Conservation (phyloP, 23 red algal genomes). For the Cyanidium caldarium region DNA sequence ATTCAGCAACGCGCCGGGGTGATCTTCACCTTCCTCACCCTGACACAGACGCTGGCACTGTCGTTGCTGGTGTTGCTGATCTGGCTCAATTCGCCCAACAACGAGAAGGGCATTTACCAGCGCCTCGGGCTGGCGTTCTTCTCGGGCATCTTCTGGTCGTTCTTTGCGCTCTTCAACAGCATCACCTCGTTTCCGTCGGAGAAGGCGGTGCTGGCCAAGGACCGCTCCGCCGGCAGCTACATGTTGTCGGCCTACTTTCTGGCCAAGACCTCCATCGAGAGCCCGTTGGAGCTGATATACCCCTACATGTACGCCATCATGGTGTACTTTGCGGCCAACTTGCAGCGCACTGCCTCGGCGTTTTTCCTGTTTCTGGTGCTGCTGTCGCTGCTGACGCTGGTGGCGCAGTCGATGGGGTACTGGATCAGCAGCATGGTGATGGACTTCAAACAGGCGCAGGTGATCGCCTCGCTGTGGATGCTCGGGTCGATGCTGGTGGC, state of each 20-base stretch:
- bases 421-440: constrained; percentile 54
- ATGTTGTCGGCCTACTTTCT: constrained; percentile 78
- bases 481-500: constrained; percentile 48
- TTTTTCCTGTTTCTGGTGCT: constrained; percentile 29
- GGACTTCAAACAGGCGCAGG: constrained; percentile 60
- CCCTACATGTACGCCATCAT: constrained; percentile 31
- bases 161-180: constrained; percentile 57
- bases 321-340: constrained; percentile 39
- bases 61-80: constrained; percentile 33
- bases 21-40: constrained; percentile 21
- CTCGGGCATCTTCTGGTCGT: constrained; percentile 51
- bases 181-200: constrained; percentile 74
- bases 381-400: constrained; percentile 35
- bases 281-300: constrained; percentile 58
- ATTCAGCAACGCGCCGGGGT: constrained; percentile 36
- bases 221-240: constrained; percentile 69
- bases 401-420: constrained; percentile 65
- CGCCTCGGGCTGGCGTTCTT: constrained; percentile 62
- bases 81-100: constrained; percentile 49
- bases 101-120: constrained; percentile 41
- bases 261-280: constrained; percentile 74
- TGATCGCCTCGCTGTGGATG: constrained; percentile 40
- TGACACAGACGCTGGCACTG: constrained; percentile 36
- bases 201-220: constrained; percentile 67
- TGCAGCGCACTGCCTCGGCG: constrained; percentile 23